These are phyloP conservation scores for Pseudozyma thailandica DNA, from an alignment of 1,284 basidiomycete species.

Conservation along the genomic window DNA sequence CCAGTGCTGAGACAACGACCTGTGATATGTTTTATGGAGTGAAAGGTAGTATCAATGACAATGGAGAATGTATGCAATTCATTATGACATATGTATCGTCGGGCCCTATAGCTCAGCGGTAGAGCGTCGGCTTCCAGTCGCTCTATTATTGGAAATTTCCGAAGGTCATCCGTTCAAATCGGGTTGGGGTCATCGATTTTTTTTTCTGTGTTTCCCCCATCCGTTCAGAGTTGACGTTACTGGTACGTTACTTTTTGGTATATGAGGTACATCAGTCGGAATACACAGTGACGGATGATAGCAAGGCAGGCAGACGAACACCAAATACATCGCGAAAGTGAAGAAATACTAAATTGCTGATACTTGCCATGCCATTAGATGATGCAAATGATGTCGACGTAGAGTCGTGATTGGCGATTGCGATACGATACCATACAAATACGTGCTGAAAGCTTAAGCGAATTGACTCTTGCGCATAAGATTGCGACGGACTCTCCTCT, in stretches of 20 bases:
- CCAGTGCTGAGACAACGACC: too few relatives aligned
- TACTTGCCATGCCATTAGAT: too few relatives aligned
- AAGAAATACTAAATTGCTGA: too few relatives aligned
- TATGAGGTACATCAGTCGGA: too few relatives aligned
- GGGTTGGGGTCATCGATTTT: slow-evolving; percentile 38
- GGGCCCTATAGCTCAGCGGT: slow-evolving; percentile 52
- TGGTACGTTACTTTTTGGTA: too few relatives aligned
- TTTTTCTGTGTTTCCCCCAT: slow-evolving; percentile 4
- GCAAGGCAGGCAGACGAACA: too few relatives aligned
- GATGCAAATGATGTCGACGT: too few relatives aligned
- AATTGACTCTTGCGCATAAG: slow-evolving; percentile 75
- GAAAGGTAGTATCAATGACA: too few relatives aligned
- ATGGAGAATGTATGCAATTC: too few relatives aligned
- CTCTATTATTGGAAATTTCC: slow-evolving; percentile 24
- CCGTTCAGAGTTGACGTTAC: not conserved
- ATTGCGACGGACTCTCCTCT: slow-evolving; percentile 81
- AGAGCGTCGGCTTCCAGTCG: slow-evolving; percentile 53
- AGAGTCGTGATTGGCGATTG: not conserved
- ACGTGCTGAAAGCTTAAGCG: slow-evolving; percentile 6
- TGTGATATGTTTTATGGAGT: too few relatives aligned
- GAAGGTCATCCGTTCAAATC: slow-evolving; percentile 55
- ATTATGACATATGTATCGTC: not conserved
- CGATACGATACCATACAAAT: not conserved
- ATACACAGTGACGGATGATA: too few relatives aligned
- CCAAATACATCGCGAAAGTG: too few relatives aligned